Evolutionary conservation across 2,329 filamentous ascomycete genomes (phyloP).

Genomic region (Apiospora arundinis): DNA sequence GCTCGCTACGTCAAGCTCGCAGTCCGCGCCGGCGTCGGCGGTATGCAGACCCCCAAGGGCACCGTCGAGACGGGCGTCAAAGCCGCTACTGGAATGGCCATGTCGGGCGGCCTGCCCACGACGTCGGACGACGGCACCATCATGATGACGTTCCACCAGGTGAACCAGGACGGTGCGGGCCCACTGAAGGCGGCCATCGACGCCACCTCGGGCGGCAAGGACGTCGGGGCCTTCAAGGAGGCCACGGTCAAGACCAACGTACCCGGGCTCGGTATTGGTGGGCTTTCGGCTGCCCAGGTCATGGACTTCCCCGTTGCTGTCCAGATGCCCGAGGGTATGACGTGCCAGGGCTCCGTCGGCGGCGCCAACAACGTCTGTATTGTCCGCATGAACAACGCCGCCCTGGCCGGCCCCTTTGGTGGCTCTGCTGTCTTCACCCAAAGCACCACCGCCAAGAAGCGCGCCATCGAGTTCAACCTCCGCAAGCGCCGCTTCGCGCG

Average conservation of each 20-base stretch:
- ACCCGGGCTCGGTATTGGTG: slow-evolving; percentile 59
- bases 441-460: slow-evolving; percentile 60
- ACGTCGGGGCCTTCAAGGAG: slow-evolving; percentile 61
- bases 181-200: slow-evolving; percentile 65
- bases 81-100: slow-evolving; percentile 57
- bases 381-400: slow-evolving; percentile 65
- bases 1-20: slow-evolving; percentile 36
- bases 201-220: slow-evolving; percentile 64
- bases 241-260: slow-evolving; percentile 64
- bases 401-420: slow-evolving; percentile 67
- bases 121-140: slow-evolving; percentile 62
- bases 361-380: slow-evolving; percentile 68
- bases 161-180: slow-evolving; percentile 72
- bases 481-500: slow-evolving; percentile 34
- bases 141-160: slow-evolving; percentile 67
- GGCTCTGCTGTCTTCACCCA: slow-evolving; percentile 69
- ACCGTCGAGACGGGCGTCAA: slow-evolving; percentile 39
- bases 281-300: slow-evolving; percentile 61
- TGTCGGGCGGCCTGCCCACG: slow-evolving; percentile 61
- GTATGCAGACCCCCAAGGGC: slow-evolving; percentile 43
- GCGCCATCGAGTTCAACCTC: slow-evolving; percentile 59
- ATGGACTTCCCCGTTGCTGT: slow-evolving; percentile 68
- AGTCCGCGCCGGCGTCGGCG: slow-evolving; percentile 33
- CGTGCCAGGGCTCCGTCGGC: slow-evolving; percentile 62
- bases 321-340: slow-evolving; percentile 69